Evolutionary conservation across 2,329 filamentous ascomycete genomes (phyloP).

Genomic region (Colletotrichum sp.): DNA sequence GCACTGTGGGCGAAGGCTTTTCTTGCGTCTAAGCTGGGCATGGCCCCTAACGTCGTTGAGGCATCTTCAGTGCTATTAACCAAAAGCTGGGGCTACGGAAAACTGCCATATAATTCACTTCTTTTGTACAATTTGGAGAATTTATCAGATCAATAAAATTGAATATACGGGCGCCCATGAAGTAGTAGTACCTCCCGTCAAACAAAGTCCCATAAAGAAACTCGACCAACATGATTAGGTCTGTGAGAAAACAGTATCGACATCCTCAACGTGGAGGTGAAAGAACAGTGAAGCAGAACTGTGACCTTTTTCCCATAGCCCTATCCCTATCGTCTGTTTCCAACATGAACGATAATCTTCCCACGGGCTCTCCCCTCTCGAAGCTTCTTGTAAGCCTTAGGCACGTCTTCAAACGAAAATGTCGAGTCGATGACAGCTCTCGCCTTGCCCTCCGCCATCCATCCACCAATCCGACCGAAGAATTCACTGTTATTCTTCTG

Average conservation of each 20-base stretch:
- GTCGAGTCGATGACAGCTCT: conserved; percentile 25
- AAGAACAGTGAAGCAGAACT: no score
- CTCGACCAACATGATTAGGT: rapidly evolving
- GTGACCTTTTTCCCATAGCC: no score
- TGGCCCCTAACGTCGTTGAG: not conserved
- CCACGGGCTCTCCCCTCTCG: conserved; percentile 24
- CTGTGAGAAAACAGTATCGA: not conserved
- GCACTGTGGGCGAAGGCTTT: not conserved
- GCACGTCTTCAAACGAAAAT: conserved; percentile 25
- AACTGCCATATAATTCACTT: not conserved
- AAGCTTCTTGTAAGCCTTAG: conserved; percentile 27
- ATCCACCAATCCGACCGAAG: conserved; percentile 22
- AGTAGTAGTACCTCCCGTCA: rapidly evolving
- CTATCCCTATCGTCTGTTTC: no score
- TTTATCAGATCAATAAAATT: not conserved
- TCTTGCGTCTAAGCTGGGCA: not conserved
- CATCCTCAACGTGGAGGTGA: no score
- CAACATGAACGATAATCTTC: conserved; percentile 29
- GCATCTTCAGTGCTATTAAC: not conserved
- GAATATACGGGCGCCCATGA: not conserved
- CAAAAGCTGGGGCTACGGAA: not conserved
- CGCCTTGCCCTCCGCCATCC: conserved; percentile 31
- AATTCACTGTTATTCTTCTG: conserved; percentile 8
- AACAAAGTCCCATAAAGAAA: not conserved
- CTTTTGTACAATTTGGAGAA: not conserved